These are phyloP conservation scores for Penicillium chermesinum DNA, from an alignment of 495 filamentous ascomycete species.

Conservation along the genomic window DNA sequence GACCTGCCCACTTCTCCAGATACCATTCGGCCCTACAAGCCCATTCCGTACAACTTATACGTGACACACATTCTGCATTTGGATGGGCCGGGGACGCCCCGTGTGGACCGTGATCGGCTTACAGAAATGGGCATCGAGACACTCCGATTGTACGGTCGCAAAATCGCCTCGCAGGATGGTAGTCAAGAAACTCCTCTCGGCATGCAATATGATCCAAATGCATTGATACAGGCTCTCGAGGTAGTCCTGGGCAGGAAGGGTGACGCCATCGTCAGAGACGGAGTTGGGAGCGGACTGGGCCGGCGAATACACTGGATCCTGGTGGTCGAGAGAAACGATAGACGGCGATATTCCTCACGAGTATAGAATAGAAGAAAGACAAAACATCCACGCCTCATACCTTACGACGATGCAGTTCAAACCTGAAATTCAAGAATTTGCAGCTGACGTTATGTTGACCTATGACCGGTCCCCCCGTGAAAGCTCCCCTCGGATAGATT, in stretches of 20 bases:
- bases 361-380: not conserved
- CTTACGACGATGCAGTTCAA: not conserved
- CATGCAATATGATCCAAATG: constrained; percentile 72
- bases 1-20: constrained; percentile 8
- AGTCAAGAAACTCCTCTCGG: constrained; percentile 33
- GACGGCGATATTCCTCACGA: not conserved
- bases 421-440: not conserved
- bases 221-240: constrained; percentile 69
- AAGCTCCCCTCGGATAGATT: too few relatives aligned
- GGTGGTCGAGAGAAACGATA: constrained; percentile 23
- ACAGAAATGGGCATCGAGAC: constrained; percentile 65
- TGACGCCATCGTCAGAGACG: constrained; percentile 42
- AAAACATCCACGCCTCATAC: too few relatives aligned
- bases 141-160: constrained; percentile 70
- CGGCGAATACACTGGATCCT: constrained; percentile 64
- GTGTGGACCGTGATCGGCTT: constrained; percentile 62
- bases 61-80: constrained; percentile 84
- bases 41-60: constrained; percentile 49
- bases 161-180: constrained; percentile 33
- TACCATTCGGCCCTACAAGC: constrained; percentile 6
- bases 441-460: not conserved
- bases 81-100: constrained; percentile 64
- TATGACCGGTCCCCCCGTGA: too few relatives aligned
- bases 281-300: constrained; percentile 44
- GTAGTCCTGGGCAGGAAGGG: constrained; percentile 68